A percentile compares a stretch with the other conserved stretches of the same genome.
phyloP scores from a whole-genome alignment of 2,329 filamentous ascomycete species.

The Zasmidium citrigriseum region DNA sequence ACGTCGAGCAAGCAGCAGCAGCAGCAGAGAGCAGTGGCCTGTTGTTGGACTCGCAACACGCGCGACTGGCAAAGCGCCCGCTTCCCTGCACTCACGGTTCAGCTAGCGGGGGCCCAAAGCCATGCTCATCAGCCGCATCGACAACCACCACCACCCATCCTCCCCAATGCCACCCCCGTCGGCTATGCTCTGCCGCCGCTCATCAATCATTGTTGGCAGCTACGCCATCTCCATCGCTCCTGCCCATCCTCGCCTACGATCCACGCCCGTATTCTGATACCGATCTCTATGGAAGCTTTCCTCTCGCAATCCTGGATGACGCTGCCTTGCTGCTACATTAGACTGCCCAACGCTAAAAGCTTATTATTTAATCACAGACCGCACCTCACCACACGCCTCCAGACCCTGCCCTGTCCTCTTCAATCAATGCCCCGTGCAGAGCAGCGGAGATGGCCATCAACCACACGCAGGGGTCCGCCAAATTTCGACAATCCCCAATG shows the following conservation, averaged over 20 bases:
- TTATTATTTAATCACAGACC: background rate
- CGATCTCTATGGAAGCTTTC: background rate
- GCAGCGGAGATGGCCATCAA: background rate
- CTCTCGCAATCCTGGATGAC: no score
- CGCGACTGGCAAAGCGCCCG: background rate
- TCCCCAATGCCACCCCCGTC: no score
- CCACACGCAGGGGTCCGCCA: background rate
- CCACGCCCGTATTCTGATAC: background rate
- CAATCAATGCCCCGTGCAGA: background rate
- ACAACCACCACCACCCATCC: background rate
- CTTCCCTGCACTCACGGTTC: background rate
- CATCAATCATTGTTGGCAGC: no score
- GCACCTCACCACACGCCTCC: background rate
- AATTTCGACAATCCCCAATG: background rate
- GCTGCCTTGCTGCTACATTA: no score
- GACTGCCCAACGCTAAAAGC: background rate
- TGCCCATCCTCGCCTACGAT: background rate
- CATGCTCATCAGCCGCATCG: background rate
- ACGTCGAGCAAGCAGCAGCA: background rate
- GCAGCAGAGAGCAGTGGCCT: background rate
- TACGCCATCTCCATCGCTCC: no score
- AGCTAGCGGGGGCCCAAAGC: background rate
- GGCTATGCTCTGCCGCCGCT: no score
- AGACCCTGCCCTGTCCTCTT: background rate
- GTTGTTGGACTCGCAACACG: background rate